Conservation (phyloP, 345 rosid genomes). For the Brassica cretica region DNA sequence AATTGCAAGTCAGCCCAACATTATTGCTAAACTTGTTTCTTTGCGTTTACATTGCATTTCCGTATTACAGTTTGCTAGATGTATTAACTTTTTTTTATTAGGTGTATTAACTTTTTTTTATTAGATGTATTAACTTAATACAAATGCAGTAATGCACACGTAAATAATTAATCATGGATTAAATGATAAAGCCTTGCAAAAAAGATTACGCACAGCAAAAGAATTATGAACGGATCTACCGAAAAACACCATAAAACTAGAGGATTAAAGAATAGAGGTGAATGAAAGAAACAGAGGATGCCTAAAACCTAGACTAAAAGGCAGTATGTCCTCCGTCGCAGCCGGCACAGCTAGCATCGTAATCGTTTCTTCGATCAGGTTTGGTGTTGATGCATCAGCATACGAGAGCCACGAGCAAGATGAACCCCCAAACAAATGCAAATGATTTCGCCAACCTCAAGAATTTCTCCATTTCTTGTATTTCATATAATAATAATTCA, state of each 20-base stretch:
- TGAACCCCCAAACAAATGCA: constrained; percentile 66
- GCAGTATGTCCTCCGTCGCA: constrained; percentile 47
- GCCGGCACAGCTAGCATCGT: constrained; percentile 36
- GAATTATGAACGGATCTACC: neutral
- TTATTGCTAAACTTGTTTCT: neutral
- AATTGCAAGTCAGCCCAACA: too few species aligned
- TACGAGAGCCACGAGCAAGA: constrained; percentile 53
- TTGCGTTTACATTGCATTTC: neutral
- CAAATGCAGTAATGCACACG: neutral
- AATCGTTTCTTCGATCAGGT: constrained; percentile 38
- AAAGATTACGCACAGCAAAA: neutral
- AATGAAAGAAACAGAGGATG: neutral
- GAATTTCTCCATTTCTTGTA: constrained; percentile 49
- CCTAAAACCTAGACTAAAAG: constrained; percentile 14
- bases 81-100: too few species aligned
- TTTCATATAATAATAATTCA: neutral
- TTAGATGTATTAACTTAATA: neutral
- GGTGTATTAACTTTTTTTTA: neutral
- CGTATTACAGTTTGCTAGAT: neutral
- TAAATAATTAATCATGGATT: neutral
- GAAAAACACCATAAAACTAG: neutral
- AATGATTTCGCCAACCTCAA: constrained; percentile 61
- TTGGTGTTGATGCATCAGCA: constrained; percentile 72
- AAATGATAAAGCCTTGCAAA: neutral
- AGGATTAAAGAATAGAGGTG: neutral